These are phyloP conservation scores for Starmerella etchellsii DNA, from an alignment of 805 yeast genomes.

Conservation along the genomic window DNA sequence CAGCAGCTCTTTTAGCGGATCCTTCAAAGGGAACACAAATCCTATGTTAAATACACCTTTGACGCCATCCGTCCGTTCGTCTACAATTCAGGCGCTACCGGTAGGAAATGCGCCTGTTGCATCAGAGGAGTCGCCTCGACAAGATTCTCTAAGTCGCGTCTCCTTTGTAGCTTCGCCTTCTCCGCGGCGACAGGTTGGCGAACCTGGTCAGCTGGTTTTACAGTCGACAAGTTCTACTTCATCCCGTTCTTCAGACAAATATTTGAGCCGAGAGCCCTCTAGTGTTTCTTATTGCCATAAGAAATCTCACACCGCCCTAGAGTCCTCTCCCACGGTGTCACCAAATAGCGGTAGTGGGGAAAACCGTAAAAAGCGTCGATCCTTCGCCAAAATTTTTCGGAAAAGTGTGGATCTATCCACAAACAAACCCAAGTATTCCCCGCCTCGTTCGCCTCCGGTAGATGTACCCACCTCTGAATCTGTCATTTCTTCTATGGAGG, in stretches of 20 bases:
- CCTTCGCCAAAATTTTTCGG: conserved; percentile 17
- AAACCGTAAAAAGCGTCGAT: conserved; percentile 16
- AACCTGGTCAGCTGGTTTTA: conserved; percentile 11
- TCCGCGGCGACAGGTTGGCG: conserved; percentile 9
- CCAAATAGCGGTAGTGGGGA: too few species aligned
- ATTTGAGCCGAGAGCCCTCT: too few species aligned
- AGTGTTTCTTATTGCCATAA: too few species aligned
- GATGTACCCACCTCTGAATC: too few species aligned
- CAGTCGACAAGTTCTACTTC: neutral
- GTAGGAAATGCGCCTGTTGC: neutral
- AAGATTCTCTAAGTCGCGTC: conserved; percentile 3
- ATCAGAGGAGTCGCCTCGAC: neutral
- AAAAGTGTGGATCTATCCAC: conserved; percentile 3
- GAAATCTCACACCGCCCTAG: too few species aligned
- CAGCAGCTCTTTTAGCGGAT: neutral
- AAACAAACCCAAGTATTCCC: neutral
- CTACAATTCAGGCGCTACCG: neutral
- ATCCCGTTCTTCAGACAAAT: too few species aligned
- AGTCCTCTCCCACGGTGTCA: too few species aligned
- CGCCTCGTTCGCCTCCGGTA: conserved; percentile 3
- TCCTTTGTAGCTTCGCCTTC: conserved; percentile 4
- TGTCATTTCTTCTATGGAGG: too few species aligned
- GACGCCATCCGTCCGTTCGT: neutral
- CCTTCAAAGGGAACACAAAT: neutral
- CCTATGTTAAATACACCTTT: neutral